These are phyloP conservation scores for Colletotrichum spinosum DNA, from an alignment of 2,329 filamentous ascomycete genomes.

Conservation along the genomic window DNA sequence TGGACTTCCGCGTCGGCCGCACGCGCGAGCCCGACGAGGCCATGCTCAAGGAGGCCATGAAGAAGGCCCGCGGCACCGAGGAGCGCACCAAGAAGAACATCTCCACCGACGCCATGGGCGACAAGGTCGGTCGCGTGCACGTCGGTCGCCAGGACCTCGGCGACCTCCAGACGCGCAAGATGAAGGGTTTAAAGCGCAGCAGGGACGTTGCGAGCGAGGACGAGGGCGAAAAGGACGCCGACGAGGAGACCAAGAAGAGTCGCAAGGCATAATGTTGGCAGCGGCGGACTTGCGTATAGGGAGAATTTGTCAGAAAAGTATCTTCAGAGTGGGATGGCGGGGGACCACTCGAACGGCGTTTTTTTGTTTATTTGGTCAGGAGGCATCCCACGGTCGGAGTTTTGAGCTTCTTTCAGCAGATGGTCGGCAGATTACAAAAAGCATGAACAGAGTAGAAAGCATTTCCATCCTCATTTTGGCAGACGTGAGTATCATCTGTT, in stretches of 20 bases:
- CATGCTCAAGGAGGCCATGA: constrained; percentile 90
- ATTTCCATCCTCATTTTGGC: constrained; percentile 12
- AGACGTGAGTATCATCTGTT: too few relatives aligned
- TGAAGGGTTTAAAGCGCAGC: constrained; percentile 96
- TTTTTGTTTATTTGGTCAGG: constrained; percentile 32
- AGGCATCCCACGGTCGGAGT: constrained; percentile 36
- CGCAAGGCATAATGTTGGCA: constrained; percentile 29
- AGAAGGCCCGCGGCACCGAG: constrained; percentile 80
- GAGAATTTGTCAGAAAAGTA: background rate
- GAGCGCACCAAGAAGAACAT: constrained; percentile 97
- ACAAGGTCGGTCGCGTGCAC: constrained; percentile 96
- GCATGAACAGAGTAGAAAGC: constrained; percentile 37
- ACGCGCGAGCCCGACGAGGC: constrained; percentile 81
- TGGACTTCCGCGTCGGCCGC: constrained; percentile 90
- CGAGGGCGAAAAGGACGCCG: constrained; percentile 59
- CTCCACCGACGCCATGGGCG: constrained; percentile 88
- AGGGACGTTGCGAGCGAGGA: constrained; percentile 70
- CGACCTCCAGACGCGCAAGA: constrained; percentile 94
- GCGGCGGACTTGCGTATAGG: background rate
- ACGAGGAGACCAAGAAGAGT: constrained; percentile 39
- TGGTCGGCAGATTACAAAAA: constrained; percentile 38
- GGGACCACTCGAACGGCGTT: constrained; percentile 33
- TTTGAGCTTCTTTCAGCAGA: constrained; percentile 39
- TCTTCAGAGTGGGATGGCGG: constrained; percentile 22
- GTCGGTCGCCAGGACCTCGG: constrained; percentile 89